Conservation (phyloP, 1,139 yeast species). For the Geotrichum macrosporum region DNA sequence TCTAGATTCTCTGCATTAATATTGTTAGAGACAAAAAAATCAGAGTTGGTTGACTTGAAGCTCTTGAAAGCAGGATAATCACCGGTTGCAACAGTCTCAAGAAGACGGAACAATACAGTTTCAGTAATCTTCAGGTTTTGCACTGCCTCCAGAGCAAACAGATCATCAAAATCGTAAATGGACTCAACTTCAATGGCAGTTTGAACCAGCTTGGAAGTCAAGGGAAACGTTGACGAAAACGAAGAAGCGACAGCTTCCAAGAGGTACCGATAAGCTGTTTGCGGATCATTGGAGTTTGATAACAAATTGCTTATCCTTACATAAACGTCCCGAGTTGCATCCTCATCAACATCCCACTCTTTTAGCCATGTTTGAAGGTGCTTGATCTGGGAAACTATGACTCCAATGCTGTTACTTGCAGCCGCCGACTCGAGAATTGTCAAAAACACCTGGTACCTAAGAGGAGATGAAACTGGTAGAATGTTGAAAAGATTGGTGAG, state of each 20-base stretch:
- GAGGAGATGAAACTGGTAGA: constrained; percentile 34
- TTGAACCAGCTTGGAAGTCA: constrained; percentile 32
- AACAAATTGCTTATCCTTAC: constrained; percentile 32
- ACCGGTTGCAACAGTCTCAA: constrained; percentile 37
- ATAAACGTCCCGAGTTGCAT: constrained; percentile 32
- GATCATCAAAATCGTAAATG: constrained; percentile 37
- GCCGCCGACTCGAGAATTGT: constrained; percentile 38
- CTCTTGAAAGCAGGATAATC: constrained; percentile 33
- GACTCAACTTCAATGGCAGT: constrained; percentile 31
- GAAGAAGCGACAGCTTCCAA: constrained; percentile 32
- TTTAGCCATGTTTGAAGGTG: constrained; percentile 40
- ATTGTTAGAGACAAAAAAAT: constrained; percentile 24
- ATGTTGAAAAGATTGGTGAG: constrained; percentile 43
- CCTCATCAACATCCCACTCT: constrained; percentile 37
- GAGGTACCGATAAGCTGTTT: constrained; percentile 33
- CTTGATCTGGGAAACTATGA: constrained; percentile 40
- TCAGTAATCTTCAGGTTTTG: constrained; percentile 28
- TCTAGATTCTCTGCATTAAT: constrained; percentile 30
- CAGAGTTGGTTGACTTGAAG: constrained; percentile 26
- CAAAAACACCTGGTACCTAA: constrained; percentile 36
- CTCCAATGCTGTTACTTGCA: constrained; percentile 34
- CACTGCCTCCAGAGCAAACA: constrained; percentile 36
- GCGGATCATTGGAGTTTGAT: constrained; percentile 27
- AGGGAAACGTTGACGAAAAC: constrained; percentile 25
- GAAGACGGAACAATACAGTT: constrained; percentile 30